These are phyloP conservation scores for Dothiorella sarmentorum DNA, from an alignment of 2,329 filamentous ascomycete genomes.

Conservation along the genomic window DNA sequence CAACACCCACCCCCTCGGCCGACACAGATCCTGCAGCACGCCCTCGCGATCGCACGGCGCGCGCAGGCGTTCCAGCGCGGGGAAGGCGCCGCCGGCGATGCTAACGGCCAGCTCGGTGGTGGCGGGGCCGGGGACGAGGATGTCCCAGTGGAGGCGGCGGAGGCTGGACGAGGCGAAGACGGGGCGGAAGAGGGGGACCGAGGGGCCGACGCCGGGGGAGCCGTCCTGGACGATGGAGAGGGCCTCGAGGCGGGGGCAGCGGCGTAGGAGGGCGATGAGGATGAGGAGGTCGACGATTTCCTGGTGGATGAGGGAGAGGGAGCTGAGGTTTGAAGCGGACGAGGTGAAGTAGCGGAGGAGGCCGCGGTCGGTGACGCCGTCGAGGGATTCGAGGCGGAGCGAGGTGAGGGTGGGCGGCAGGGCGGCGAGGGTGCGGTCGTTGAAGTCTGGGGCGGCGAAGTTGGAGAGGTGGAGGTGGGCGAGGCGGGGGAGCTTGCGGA, in stretches of 20 bases:
- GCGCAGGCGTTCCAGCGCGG: constrained; percentile 57
- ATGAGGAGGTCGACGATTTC: constrained; percentile 51
- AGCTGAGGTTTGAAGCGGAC: constrained; percentile 47
- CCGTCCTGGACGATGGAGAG: constrained; percentile 54
- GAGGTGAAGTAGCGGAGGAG: constrained; percentile 51
- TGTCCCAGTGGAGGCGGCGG: constrained; percentile 57
- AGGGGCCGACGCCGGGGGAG: constrained; percentile 45
- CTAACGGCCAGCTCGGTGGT: constrained; percentile 62
- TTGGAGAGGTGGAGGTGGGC: constrained; percentile 54
- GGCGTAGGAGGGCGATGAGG: constrained; percentile 51
- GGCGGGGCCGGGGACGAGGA: constrained; percentile 54
- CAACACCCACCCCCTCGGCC: constrained; percentile 56
- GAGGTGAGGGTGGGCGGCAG: constrained; percentile 49
- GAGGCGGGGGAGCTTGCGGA: constrained; percentile 52
- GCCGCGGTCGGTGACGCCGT: constrained; percentile 55
- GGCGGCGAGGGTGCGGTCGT: constrained; percentile 52
- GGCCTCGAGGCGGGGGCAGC: constrained; percentile 43
- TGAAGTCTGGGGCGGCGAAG: constrained; percentile 53
- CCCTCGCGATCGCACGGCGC: constrained; percentile 68
- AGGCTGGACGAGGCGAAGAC: constrained; percentile 49
- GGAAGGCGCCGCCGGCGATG: constrained; percentile 62
- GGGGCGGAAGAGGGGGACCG: constrained; percentile 45
- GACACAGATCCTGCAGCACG: constrained; percentile 65
- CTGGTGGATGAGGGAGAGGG: constrained; percentile 51
- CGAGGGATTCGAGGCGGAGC: constrained; percentile 54